Base-by-base conservation (phyloP, 2,329 filamentous ascomycete genomes). In the Phaeosphaeriaceae sp. region DNA sequence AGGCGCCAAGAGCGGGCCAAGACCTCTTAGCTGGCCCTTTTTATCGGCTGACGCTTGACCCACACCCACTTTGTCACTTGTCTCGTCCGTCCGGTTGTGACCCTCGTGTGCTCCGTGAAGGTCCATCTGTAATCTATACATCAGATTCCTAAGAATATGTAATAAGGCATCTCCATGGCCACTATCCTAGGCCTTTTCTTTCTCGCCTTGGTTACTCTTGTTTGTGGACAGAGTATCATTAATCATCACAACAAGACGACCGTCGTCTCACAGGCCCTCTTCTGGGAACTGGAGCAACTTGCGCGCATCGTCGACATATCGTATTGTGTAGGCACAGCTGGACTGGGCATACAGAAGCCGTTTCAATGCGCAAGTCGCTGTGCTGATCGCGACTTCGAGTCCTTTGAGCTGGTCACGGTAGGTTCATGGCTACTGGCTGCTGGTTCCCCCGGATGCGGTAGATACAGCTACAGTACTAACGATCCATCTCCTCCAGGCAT, bases 221-320 rank as follows among this genome's bases (percentile, higher is more conserved):
- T 48, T 34, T 39, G 44, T 42, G 60, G 11, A 42, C 49, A 12
- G 63, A 75, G 53, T 50, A 59, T 15, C 71, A 72, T 61, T 54
- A 60, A 56, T 52, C 60, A 67, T 57, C 50, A 56, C 48, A 40
- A 46, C 52, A 46, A 43, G 52, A 64, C 64, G 54, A 18, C 45
- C 16, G 36, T 30, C 23, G 70, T 94, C 47, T 86, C 88, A 4
- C 66, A 75, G 21, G 66, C 78, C 18, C 81, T 97, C 53, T 97
- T 96, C 75, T 78, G 83, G 50, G 87, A 90, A 15, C 85, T 99
- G 12, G 92, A 97, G 74, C 89, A 96, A 65, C 80, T 93, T 46
- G 85, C 93, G n/a, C 87, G 92, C 45, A 83, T 97, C 20, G 93
- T 97, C 55, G 94, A 99, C 71, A 94, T 97, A 51, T 81, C 91